Percentiles rank a stretch among this genome's conserved stretches.
Evolutionary conservation across 129 eudicot genomes (phyloP).

Genomic region (Smallanthus sonchifolius): DNA sequence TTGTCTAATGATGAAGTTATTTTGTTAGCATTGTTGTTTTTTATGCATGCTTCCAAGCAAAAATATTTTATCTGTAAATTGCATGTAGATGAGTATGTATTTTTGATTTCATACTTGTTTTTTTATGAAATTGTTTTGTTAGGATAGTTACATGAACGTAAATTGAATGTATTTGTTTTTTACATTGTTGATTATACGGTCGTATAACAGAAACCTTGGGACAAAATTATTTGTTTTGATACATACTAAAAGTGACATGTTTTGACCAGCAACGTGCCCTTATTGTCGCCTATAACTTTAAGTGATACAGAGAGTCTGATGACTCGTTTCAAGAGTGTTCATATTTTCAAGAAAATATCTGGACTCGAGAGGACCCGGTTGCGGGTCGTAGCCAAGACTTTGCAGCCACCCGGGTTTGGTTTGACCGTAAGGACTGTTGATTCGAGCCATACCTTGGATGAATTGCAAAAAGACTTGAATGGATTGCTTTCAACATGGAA

Average conservation of each 20-base stretch:
- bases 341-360: conserved; percentile 40
- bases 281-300: background rate
- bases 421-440: conserved; percentile 24
- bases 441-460: conserved; percentile 53
- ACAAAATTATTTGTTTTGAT: background rate
- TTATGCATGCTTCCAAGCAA: too few species aligned
- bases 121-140: too few species aligned
- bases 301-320: conserved; percentile 1
- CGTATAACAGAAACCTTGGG: too few species aligned
- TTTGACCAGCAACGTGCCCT: background rate
- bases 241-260: background rate
- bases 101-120: too few species aligned
- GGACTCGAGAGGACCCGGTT: conserved; percentile 49
- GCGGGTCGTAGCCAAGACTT: conserved; percentile 59
- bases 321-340: background rate
- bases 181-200: too few species aligned
- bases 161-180: too few species aligned
- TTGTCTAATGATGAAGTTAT: background rate
- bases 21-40: background rate
- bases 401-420: conserved; percentile 74
- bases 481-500: conserved; percentile 77
- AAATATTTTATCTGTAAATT: too few species aligned
- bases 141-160: too few species aligned
- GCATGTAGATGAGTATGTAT: too few species aligned
- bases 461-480: conserved; percentile 75